Conservation (phyloP, 345 rosid genomes). For the Pistacia integerrima region DNA sequence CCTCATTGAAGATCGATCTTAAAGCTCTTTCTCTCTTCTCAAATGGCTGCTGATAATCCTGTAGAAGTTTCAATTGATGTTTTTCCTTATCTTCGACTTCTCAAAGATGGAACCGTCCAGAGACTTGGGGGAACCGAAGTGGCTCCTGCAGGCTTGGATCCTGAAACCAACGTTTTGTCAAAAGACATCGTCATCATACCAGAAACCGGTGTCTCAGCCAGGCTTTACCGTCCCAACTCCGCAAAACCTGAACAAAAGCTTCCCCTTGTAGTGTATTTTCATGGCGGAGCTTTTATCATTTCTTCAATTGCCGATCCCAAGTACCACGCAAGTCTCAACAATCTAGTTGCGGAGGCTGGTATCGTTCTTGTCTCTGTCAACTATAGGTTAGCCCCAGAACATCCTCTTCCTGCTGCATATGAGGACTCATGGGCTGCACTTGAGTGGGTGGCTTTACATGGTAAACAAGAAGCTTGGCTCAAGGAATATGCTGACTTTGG, state of each 20-base stretch:
- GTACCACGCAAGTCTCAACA: slow-evolving; percentile 69
- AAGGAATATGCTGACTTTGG: slow-evolving; percentile 44
- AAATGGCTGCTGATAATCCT: slow-evolving; percentile 42
- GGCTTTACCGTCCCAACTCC: slow-evolving; percentile 59
- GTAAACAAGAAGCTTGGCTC: slow-evolving; percentile 51
- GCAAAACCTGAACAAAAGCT: slow-evolving; percentile 32
- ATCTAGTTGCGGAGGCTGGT: slow-evolving; percentile 54
- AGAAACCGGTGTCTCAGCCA: slow-evolving; percentile 52
- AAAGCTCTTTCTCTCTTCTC: not conserved
- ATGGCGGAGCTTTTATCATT: slow-evolving; percentile 82
- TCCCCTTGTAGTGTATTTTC: slow-evolving; percentile 73
- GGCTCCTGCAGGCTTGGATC: slow-evolving; percentile 58
- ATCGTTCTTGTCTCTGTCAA: slow-evolving; percentile 59
- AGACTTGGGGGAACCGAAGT: slow-evolving; percentile 60
- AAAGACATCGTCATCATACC: slow-evolving; percentile 58
- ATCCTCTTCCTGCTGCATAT: slow-evolving; percentile 68
- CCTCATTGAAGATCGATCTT: not conserved
- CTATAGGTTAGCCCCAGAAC: slow-evolving; percentile 75
- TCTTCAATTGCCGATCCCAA: slow-evolving; percentile 53
- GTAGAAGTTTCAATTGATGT: slow-evolving; percentile 47
- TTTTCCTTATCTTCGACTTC: slow-evolving; percentile 59
- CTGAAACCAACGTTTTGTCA: slow-evolving; percentile 55
- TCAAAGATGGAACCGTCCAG: slow-evolving; percentile 58
- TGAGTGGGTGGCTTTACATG: slow-evolving; percentile 46
- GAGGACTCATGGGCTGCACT: slow-evolving; percentile 79